These are phyloP conservation scores for Immersiporthe knoxdaviesiana DNA, from an alignment of 2,329 filamentous ascomycete genomes.

Conservation along the genomic window DNA sequence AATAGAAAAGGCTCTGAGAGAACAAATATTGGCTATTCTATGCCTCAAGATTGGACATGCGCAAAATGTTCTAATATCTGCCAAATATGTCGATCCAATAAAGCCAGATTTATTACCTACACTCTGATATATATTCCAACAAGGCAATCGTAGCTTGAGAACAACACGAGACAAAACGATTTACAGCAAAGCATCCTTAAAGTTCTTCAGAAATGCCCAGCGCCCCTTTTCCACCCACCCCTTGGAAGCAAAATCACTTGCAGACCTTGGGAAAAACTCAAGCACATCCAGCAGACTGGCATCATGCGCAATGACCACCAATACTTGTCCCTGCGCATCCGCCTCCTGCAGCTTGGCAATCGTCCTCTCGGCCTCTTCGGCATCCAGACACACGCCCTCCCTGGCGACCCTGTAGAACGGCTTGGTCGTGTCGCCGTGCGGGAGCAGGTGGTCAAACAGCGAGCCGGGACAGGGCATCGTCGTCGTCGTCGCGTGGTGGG, in stretches of 20 bases:
- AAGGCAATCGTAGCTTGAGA: no score
- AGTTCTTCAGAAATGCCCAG: conserved; percentile 57
- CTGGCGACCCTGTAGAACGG: conserved; percentile 38
- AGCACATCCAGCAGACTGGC: conserved; percentile 45
- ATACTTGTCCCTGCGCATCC: conserved; percentile 47
- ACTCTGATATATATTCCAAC: no score
- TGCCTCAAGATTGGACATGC: no score
- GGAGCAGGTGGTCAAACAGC: conserved; percentile 41
- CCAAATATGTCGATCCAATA: no score
- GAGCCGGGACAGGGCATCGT: conserved; percentile 42
- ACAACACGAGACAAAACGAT: neutral
- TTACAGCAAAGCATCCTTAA: conserved; percentile 32
- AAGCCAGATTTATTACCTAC: no score
- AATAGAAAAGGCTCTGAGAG: no score
- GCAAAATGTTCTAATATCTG: no score
- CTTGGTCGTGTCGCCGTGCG: conserved; percentile 36
- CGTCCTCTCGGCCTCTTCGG: conserved; percentile 41
- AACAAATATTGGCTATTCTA: no score
- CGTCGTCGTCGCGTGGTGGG: no score
- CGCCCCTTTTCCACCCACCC: conserved; percentile 47
- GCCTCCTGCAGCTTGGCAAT: conserved; percentile 48
- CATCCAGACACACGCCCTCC: conserved; percentile 34
- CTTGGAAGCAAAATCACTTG: conserved; percentile 50
- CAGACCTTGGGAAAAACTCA: conserved; percentile 52
- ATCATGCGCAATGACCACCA: conserved; percentile 54